These are phyloP conservation scores for Russula lepida DNA, from an alignment of 768 basidiomycete genomes.

Conservation along the genomic window DNA sequence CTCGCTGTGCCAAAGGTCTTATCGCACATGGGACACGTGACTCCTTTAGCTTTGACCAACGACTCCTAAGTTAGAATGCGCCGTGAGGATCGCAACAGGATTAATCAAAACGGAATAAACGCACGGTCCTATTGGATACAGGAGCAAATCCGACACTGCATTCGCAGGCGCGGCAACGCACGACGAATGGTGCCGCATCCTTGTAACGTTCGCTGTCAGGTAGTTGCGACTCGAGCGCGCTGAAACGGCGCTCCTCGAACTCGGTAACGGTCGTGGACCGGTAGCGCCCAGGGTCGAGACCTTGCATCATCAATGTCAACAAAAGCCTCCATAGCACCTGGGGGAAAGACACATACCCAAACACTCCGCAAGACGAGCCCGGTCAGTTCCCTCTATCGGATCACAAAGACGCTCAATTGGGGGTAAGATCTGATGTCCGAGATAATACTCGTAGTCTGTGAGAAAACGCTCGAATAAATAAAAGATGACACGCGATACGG, in stretches of 20 bases:
- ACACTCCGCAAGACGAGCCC: slow-evolving; percentile 87
- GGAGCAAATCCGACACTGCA: slow-evolving; percentile 49
- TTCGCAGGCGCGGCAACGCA: slow-evolving; percentile 74
- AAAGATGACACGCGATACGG: not conserved
- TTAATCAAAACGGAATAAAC: slow-evolving; percentile 12
- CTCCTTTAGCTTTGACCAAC: slow-evolving; percentile 55
- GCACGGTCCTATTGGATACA: slow-evolving; percentile 50
- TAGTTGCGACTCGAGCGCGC: slow-evolving; percentile 80
- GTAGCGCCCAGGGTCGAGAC: slow-evolving; percentile 54
- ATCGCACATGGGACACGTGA: slow-evolving; percentile 63
- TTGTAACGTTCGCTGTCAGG: slow-evolving; percentile 84
- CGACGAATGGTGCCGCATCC: slow-evolving; percentile 57
- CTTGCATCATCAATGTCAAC: slow-evolving; percentile 27
- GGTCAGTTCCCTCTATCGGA: slow-evolving; percentile 92
- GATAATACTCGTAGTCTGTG: slow-evolving; percentile 85
- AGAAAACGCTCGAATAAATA: not conserved
- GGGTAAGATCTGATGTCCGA: slow-evolving; percentile 86
- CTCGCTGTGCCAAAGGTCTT: slow-evolving; percentile 46
- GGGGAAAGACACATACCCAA: slow-evolving; percentile 49
- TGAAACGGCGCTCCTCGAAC: slow-evolving; percentile 57
- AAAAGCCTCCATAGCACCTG: not conserved
- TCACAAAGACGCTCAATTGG: slow-evolving; percentile 94
- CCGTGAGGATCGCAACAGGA: not conserved
- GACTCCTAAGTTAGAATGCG: slow-evolving; percentile 49
- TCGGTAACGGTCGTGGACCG: slow-evolving; percentile 31